Conservation (phyloP, 257 asterid species). For the Catharanthus roseus region DNA sequence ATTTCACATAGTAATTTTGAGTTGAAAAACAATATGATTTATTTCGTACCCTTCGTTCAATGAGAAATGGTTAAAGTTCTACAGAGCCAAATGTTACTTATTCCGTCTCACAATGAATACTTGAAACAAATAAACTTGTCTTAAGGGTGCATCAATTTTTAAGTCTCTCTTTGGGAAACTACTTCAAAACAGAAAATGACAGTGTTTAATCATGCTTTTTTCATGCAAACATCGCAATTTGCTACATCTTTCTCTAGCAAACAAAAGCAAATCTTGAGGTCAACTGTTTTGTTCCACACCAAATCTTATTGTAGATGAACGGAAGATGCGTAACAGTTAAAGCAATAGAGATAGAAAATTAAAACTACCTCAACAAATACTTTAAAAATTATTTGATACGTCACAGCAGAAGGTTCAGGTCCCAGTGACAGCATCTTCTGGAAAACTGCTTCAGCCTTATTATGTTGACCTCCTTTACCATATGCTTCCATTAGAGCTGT, state of each 20-base stretch:
- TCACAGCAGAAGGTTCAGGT: constrained; percentile 96
- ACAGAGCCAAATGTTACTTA: background rate
- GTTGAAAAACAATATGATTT: too few relatives aligned
- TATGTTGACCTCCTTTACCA: constrained; percentile 76
- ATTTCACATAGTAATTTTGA: too few relatives aligned
- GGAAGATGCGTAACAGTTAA: background rate
- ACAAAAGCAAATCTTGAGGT: background rate
- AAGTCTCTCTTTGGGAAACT: background rate
- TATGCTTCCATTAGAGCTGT: constrained; percentile 98
- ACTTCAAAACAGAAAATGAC: background rate
- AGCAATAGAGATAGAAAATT: background rate
- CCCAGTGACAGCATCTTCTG: constrained; percentile 88
- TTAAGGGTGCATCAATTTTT: background rate
- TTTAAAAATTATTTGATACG: constrained; percentile 89
- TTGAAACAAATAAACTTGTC: background rate
- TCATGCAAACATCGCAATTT: background rate
- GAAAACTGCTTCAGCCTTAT: constrained; percentile 88
- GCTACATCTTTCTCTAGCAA: background rate
- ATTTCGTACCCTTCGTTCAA: too few relatives aligned
- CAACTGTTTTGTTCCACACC: background rate
- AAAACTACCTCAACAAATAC: constrained; percentile 67
- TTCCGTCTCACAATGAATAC: background rate
- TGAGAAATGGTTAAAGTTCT: too few relatives aligned
- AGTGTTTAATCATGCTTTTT: background rate
- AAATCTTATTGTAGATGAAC: background rate